Conservation (phyloP, 495 filamentous ascomycete genomes). For the Aspergillus sclerotiicarbonarius region DNA sequence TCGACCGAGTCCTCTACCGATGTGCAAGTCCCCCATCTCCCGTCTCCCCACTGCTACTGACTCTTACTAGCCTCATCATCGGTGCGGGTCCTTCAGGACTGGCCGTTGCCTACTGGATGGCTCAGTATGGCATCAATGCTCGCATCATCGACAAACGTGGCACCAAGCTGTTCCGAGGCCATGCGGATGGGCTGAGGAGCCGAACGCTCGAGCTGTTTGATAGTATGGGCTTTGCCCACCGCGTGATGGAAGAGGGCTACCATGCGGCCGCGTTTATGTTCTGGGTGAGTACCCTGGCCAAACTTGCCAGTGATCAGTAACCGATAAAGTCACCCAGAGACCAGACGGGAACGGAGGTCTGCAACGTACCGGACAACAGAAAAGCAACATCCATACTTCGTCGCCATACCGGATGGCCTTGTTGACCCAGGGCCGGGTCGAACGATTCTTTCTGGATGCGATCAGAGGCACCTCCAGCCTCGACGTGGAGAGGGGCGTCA, state of each 20-base stretch:
- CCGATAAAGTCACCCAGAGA: conserved; percentile 15
- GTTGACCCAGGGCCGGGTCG: conserved; percentile 56
- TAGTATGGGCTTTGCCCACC: conserved; percentile 61
- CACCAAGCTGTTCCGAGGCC: conserved; percentile 53
- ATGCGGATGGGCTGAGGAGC: conserved; percentile 59
- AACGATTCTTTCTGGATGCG: conserved; percentile 55
- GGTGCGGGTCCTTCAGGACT: conserved; percentile 68
- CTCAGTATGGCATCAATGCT: conserved; percentile 56
- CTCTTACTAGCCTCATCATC: conserved; percentile 45
- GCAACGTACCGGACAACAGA: conserved; percentile 52
- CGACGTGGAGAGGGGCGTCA: conserved; percentile 48
- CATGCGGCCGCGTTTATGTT: conserved; percentile 44
- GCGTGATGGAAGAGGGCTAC: conserved; percentile 58
- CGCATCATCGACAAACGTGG: conserved; percentile 61
- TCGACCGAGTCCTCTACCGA: conserved; percentile 5
- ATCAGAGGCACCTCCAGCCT: conserved; percentile 44
- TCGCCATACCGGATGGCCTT: conserved; percentile 53
- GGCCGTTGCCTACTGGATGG: conserved; percentile 63
- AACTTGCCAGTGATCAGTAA: neutral
- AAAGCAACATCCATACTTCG: conserved; percentile 40
- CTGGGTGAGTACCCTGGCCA: conserved; percentile 20
- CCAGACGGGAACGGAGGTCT: conserved; percentile 45
- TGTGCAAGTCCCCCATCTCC: neutral
- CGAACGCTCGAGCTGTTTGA: conserved; percentile 67
- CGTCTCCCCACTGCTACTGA: neutral